A percentile compares a stretch with the other conserved stretches of the same genome.
Evolutionary conservation across 345 rosid genomes (phyloP).

Genomic region (Eucalyptus cladocalyx): DNA sequence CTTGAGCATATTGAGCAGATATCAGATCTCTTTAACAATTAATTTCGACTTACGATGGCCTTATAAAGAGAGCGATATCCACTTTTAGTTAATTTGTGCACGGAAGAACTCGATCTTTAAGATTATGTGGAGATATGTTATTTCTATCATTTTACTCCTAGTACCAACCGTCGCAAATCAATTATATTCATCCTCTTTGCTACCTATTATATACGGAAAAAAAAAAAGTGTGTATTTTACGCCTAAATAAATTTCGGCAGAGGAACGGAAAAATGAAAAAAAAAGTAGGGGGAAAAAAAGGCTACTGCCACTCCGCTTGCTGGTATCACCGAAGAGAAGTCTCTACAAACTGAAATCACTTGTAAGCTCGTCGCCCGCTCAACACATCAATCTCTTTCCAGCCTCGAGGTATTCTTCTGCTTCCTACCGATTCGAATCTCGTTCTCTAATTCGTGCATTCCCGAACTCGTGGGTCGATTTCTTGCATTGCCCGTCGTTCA

Average conservation of each 20-base stretch:
- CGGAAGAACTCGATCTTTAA: accelerated
- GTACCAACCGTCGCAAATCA: accelerated
- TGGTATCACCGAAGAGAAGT: not conserved
- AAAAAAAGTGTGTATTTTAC: not conserved
- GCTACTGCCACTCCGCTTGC: not conserved
- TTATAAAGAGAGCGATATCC: accelerated
- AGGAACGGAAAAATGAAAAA: not conserved
- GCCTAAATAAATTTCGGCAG: not conserved
- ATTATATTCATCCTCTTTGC: too few relatives aligned
- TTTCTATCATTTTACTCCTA: accelerated
- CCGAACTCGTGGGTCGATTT: not conserved
- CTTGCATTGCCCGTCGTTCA: not conserved
- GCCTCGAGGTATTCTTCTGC: not conserved
- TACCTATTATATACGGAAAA: not conserved
- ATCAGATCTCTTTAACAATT: too few relatives aligned
- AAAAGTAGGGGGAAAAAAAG: not conserved
- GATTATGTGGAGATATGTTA: accelerated
- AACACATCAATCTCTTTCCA: not conserved
- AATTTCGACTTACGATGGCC: accelerated
- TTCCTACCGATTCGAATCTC: not conserved
- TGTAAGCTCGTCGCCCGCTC: not conserved
- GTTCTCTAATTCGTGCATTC: not conserved
- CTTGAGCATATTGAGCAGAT: too few relatives aligned
- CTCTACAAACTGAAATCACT: not conserved
- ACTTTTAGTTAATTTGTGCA: accelerated